phyloP scores from a whole-genome alignment of 2,329 filamentous ascomycete genomes.

The Neurospora sp. region DNA sequence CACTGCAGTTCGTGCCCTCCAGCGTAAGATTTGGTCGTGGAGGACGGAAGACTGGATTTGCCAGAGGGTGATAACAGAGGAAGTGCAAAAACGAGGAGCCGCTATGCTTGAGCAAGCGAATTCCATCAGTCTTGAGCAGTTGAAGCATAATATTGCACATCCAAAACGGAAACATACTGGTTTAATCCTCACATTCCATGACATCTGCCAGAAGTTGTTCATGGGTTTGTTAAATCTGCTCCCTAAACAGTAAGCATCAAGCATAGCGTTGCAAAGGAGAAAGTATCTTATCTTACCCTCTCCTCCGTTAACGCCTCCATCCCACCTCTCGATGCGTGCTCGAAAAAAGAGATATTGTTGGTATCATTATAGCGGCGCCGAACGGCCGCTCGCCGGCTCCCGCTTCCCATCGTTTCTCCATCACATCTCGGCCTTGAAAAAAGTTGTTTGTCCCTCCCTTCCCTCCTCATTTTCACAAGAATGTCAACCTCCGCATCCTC shows the following conservation, averaged over 20 bases:
- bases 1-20: constrained; percentile 60
- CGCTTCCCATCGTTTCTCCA: not conserved
- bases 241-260: constrained; percentile 6
- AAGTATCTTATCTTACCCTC: constrained; percentile 10
- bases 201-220: not conserved
- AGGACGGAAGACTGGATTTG: constrained; percentile 42
- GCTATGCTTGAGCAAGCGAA: not conserved
- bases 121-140: not conserved
- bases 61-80: constrained; percentile 27
- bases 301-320: not conserved
- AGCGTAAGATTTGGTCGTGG: constrained; percentile 56
- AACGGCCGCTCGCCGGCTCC: not conserved
- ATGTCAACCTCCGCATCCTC: not conserved
- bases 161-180: constrained; percentile 6
- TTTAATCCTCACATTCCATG: not conserved
- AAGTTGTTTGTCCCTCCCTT: not conserved
- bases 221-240: not conserved
- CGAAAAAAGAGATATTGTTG: not conserved
- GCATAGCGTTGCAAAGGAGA: not conserved
- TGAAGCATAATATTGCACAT: not conserved
- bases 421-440: not conserved
- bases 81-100: not conserved
- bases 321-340: not conserved
- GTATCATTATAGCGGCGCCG: constrained; percentile 1
- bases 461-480: not conserved